Base-by-base conservation (phyloP, 257 asterid species). In the Solanum ossicruentum region DNA sequence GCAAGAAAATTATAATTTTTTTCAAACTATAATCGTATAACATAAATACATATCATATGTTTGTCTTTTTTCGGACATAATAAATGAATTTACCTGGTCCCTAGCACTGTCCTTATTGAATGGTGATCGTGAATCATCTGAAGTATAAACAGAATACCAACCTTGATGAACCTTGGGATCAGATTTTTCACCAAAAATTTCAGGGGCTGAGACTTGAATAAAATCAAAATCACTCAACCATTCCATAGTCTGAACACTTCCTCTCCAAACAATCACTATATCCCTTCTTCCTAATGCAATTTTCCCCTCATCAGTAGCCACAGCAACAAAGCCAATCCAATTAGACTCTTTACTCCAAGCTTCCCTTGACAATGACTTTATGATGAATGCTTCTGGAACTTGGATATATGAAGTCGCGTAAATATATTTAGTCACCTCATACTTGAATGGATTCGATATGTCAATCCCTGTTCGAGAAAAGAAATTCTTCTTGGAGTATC, bases 311-410 rank as follows among this genome's bases (percentile, higher is more conserved):
- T 93, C 91, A 1, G 93, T 93, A 6, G 97, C 93, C 55, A 91
- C 95, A 10, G 93, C 94, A 3, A 93, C 89, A 65, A 81, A 92
- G 15, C 94, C 95, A 16, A 92, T 90, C 93, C 93, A 93, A 21
- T 93, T 92, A 2, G 92, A 88, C 18, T 91, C 90, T 81, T 72
- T 70, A 77, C 61, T 80, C 83, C 78, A 75, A 3, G 91, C 47
- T 3, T 88, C 86, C 2, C 84, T 8, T 0, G 89, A 80, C 84
- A 83, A 7, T 12, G 93, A 80, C 72, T 82, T 90, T 84, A 88
- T 5, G 23, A 92, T 73, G 78, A 89, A 90, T 3, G 89, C 85
- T 49, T 87, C 90, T 0, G 95, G 41, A 26, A 26, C 43, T 26
- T 26, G 71, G 6, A 23, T 12, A 12, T 18, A 65, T 26, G 71